phyloP scores from a whole-genome alignment of 2,329 filamentous ascomycete genomes.

The Verticillium longisporum region DNA sequence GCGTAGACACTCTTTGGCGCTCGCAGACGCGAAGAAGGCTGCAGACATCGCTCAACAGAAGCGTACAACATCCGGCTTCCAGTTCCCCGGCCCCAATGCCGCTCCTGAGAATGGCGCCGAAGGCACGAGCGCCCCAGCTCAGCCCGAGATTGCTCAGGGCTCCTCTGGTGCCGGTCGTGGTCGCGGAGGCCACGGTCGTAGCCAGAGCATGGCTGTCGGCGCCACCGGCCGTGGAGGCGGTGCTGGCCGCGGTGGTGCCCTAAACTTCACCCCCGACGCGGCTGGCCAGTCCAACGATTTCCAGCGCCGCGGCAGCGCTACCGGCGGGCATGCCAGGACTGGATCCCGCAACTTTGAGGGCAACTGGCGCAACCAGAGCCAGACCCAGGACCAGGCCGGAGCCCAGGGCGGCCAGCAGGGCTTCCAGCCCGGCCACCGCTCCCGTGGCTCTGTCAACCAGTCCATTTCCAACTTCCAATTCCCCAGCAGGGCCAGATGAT shows the following conservation, averaged over 20 bases:
- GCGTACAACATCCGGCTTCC: constrained; percentile 86
- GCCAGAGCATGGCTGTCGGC: constrained; percentile 85
- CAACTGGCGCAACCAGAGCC: constrained; percentile 84
- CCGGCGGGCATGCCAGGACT: constrained; percentile 70
- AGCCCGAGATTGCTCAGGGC: constrained; percentile 29
- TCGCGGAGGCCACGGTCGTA: constrained; percentile 61
- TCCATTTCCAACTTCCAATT: constrained; percentile 90
- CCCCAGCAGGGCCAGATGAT: constrained; percentile 80
- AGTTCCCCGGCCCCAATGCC: constrained; percentile 77
- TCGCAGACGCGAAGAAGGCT: constrained; percentile 95
- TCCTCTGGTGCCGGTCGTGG: constrained; percentile 40
- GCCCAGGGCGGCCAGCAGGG: constrained; percentile 46
- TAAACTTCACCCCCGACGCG: constrained; percentile 45
- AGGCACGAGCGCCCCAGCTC: constrained; percentile 21
- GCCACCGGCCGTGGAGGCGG: constrained; percentile 55
- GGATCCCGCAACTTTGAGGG: constrained; percentile 93
- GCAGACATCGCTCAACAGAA: constrained; percentile 96
- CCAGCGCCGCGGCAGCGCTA: constrained; percentile 47
- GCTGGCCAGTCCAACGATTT: constrained; percentile 51
- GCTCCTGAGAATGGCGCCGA: constrained; percentile 54
- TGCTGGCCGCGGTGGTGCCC: constrained; percentile 55
- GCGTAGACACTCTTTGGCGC: constrained; percentile 85
- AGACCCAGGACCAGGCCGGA: constrained; percentile 51
- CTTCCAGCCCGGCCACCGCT: constrained; percentile 90
- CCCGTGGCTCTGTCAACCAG: constrained; percentile 76